Evolutionary conservation across 352 stramenopile genomes (phyloP).

Genomic region (Hyaloperonospora brassicae): DNA sequence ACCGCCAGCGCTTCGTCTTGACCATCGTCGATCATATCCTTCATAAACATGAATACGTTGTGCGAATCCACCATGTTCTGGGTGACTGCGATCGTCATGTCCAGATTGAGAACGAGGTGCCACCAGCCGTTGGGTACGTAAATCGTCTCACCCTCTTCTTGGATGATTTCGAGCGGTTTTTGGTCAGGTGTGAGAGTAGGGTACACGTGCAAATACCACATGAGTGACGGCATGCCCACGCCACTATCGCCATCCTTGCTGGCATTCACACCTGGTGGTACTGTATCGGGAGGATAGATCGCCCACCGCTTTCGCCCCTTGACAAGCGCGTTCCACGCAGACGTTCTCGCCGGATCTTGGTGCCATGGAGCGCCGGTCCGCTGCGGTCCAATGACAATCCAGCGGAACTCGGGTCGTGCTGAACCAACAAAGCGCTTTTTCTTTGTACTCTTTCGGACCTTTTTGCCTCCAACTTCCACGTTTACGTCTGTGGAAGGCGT

Average conservation of each 20-base stretch:
- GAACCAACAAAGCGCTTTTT: slow-evolving; percentile 25
- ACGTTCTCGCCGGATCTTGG: slow-evolving; percentile 91
- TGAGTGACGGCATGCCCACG: slow-evolving; percentile 71
- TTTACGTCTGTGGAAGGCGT: slow-evolving; percentile 19
- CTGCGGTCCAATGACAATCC: slow-evolving; percentile 76
- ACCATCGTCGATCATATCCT: slow-evolving; percentile 57
- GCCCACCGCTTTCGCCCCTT: slow-evolving; percentile 93
- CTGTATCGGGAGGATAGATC: slow-evolving; percentile 87
- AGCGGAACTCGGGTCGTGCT: slow-evolving; percentile 63
- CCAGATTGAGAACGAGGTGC: slow-evolving; percentile 95
- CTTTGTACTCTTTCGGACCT: slow-evolving; percentile 33
- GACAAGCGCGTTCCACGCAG: slow-evolving; percentile 93
- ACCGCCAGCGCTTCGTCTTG: slow-evolving; percentile 49
- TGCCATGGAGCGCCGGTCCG: slow-evolving; percentile 91
- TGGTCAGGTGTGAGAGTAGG: slow-evolving; percentile 62
- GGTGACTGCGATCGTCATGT: slow-evolving; percentile 91
- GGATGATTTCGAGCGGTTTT: slow-evolving; percentile 77
- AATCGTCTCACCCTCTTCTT: slow-evolving; percentile 91
- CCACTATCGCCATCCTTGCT: slow-evolving; percentile 52
- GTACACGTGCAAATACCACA: slow-evolving; percentile 84
- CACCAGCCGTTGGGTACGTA: slow-evolving; percentile 97
- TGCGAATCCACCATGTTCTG: slow-evolving; percentile 92
- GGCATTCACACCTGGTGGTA: slow-evolving; percentile 56
- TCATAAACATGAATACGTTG: slow-evolving; percentile 65
- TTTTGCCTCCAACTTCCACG: slow-evolving; percentile 30